Conservation (phyloP, 768 basidiomycete species). For the Xerocomus potaroensis region DNA sequence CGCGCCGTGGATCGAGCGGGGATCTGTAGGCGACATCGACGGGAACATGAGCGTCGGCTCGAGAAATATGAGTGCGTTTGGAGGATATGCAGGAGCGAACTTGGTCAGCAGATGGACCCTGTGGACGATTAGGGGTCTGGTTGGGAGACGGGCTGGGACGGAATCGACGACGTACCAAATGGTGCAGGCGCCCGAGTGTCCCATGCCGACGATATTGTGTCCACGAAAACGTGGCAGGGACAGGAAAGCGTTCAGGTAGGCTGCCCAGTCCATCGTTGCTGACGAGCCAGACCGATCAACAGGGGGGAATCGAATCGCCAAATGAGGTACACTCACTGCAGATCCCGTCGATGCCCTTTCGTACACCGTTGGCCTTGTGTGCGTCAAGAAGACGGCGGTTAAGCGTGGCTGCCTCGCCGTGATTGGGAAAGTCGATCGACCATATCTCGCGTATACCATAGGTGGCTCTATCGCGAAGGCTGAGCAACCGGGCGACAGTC, state of each 20-base stretch:
- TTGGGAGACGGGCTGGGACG: too few species aligned
- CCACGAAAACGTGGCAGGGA: slow-evolving; percentile 20
- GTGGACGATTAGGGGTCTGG: too few species aligned
- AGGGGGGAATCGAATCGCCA: neutral
- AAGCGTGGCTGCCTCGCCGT: slow-evolving; percentile 32
- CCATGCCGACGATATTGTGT: slow-evolving; percentile 23
- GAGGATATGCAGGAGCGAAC: slow-evolving; percentile 8
- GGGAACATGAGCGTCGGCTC: slow-evolving; percentile 34
- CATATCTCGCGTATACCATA: slow-evolving; percentile 31
- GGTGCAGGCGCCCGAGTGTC: slow-evolving; percentile 29
- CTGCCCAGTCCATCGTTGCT: slow-evolving; percentile 23
- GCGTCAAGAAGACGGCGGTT: slow-evolving; percentile 27
- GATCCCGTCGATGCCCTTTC: slow-evolving; percentile 3
- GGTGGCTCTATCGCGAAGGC: slow-evolving; percentile 3
- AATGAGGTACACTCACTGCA: slow-evolving; percentile 19
- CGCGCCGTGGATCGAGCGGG: slow-evolving; percentile 26
- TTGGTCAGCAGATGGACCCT: slow-evolving; percentile 22
- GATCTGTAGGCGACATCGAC: slow-evolving; percentile 22
- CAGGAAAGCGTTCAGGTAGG: slow-evolving; percentile 25
- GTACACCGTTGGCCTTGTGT: slow-evolving; percentile 13
- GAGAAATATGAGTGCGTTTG: slow-evolving; percentile 20
- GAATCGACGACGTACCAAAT: slow-evolving; percentile 24
- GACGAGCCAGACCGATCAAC: neutral
- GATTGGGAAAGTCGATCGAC: slow-evolving; percentile 35
- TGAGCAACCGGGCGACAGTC: slow-evolving; percentile 16